These are phyloP conservation scores for Hyphodiscus sp. DNA, from an alignment of 2,329 filamentous ascomycete species.

Conservation along the genomic window DNA sequence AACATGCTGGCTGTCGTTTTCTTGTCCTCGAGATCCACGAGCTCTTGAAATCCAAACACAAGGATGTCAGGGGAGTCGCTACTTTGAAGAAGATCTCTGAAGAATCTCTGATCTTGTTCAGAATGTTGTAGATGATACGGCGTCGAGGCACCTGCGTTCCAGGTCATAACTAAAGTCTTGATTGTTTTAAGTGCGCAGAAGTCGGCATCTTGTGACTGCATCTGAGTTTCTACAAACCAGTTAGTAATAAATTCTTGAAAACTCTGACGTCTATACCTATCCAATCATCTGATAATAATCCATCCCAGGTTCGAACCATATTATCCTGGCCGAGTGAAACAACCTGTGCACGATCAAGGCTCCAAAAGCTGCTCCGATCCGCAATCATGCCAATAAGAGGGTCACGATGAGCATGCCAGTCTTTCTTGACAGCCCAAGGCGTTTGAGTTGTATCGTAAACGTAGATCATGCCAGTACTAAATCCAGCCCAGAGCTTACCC, in stretches of 20 bases:
- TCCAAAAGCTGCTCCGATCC: constrained; percentile 79
- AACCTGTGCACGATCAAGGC: constrained; percentile 75
- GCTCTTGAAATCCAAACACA: constrained; percentile 94
- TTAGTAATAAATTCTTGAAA: constrained; percentile 1
- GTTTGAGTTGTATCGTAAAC: constrained; percentile 78
- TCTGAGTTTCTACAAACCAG: constrained; percentile 56
- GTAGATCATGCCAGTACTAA: constrained; percentile 88
- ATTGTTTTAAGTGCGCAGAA: constrained; percentile 85
- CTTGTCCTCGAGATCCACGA: constrained; percentile 98
- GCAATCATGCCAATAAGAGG: constrained; percentile 72
- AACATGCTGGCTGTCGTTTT: constrained; percentile 82
- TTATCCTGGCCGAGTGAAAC: constrained; percentile 84
- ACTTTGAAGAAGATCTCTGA: constrained; percentile 71
- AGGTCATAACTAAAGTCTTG: constrained; percentile 76
- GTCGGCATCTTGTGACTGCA: constrained; percentile 75
- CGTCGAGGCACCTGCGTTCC: constrained; percentile 97
- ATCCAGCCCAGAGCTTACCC: constrained; percentile 82
- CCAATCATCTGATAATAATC: constrained; percentile 88
- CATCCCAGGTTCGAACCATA: constrained; percentile 82
- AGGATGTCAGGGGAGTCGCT: constrained; percentile 80
- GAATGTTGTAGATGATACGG: constrained; percentile 71
- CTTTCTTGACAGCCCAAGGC: constrained; percentile 90
- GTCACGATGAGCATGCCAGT: constrained; percentile 87
- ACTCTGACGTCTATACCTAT: constrained; percentile 45
- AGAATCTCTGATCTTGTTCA: constrained; percentile 66